phyloP scores from a whole-genome alignment of 1,284 basidiomycete genomes.

The Mycena sp. region DNA sequence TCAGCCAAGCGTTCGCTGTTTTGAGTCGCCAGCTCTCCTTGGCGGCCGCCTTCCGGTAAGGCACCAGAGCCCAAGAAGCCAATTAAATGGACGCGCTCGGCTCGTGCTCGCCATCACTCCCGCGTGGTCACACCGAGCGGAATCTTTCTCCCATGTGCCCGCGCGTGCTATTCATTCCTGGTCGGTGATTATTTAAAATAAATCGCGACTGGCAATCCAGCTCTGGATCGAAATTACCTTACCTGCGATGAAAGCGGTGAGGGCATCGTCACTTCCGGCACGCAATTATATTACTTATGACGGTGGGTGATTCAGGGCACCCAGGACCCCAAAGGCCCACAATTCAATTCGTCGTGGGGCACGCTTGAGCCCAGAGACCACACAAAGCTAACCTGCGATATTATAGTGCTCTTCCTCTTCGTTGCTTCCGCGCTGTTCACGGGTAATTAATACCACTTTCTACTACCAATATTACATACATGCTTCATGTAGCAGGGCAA shows the following conservation, averaged over 20 bases:
- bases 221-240: no score
- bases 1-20: background rate
- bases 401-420: constrained; percentile 24
- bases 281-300: background rate
- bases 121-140: constrained; percentile 6
- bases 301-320: no score
- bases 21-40: background rate
- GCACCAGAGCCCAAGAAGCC: constrained; percentile 7
- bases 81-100: constrained; percentile 13
- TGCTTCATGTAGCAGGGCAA: constrained; percentile 4
- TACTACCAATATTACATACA: constrained; percentile 23
- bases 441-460: constrained; percentile 22
- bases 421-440: constrained; percentile 28
- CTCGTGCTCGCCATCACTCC: constrained; percentile 16
- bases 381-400: constrained; percentile 21
- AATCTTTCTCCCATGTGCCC: constrained; percentile 18
- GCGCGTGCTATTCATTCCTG: constrained; percentile 5
- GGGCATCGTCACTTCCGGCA: constrained; percentile 6
- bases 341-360: background rate
- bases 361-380: constrained; percentile 7
- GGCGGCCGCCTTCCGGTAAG: background rate
- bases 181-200: background rate
- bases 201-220: no score
- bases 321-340: background rate
- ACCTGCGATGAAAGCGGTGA: constrained; percentile 5